These are phyloP conservation scores for Wickerhamomyces sp. DNA, from an alignment of 1,139 yeast species.

Conservation along the genomic window DNA sequence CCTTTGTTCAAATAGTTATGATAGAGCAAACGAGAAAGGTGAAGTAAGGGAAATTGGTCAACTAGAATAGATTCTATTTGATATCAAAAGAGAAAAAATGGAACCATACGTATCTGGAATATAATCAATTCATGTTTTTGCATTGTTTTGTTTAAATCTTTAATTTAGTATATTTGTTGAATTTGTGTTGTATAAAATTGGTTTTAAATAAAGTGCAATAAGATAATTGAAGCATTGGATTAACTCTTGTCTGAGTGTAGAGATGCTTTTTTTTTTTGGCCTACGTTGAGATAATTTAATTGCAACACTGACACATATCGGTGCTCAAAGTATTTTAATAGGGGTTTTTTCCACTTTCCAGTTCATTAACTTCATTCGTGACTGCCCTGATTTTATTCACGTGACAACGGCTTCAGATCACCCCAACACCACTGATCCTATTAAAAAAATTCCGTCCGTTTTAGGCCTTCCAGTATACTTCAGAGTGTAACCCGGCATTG, in stretches of 20 bases:
- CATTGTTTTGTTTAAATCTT: neutral
- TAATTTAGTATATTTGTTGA: neutral
- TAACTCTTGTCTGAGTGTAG: neutral
- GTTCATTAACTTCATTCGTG: neutral
- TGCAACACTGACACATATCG: too few relatives aligned
- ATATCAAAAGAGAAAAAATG: neutral
- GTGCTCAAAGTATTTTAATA: too few relatives aligned
- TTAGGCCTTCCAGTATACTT: neutral
- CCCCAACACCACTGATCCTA: neutral
- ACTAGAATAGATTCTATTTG: neutral
- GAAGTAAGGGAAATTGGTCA: neutral
- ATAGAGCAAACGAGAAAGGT: constrained; percentile 2
- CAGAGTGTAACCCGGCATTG: neutral
- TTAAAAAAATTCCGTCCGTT: neutral
- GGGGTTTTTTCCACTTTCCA: too few relatives aligned
- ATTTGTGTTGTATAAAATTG: constrained; percentile 8
- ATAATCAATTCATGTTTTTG: neutral
- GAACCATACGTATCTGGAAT: constrained; percentile 1
- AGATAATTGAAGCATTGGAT: constrained; percentile 4
- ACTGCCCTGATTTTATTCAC: neutral
- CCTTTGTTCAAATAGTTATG: neutral
- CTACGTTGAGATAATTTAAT: too few relatives aligned
- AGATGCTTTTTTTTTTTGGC: neutral
- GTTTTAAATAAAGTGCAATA: constrained; percentile 2
- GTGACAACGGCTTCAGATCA: neutral